A percentile compares a stretch with the other conserved stretches of the same genome.
Conservation (phyloP, 495 filamentous ascomycete species). For the Podospora fimiseda region DNA sequence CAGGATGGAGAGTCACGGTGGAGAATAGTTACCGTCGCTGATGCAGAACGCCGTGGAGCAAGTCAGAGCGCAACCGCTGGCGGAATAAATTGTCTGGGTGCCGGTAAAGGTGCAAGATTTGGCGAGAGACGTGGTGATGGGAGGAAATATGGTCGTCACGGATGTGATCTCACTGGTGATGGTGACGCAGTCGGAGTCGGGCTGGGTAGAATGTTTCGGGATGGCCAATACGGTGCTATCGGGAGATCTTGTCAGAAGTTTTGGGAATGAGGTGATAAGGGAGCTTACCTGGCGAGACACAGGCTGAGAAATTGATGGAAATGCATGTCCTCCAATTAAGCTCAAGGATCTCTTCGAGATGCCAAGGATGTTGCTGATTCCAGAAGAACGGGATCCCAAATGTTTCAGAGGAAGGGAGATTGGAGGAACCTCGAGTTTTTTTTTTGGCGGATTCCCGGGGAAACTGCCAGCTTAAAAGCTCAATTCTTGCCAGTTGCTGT, state of each 20-base stretch:
- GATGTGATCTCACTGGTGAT: background rate
- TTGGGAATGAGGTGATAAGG: background rate
- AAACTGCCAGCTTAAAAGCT: too few species aligned
- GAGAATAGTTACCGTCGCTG: slow-evolving; percentile 14
- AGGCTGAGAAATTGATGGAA: background rate
- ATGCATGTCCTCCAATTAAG: background rate
- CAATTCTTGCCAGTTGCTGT: too few species aligned
- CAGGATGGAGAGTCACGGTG: background rate
- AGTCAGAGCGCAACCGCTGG: slow-evolving; percentile 16
- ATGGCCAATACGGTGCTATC: background rate
- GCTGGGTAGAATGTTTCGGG: background rate
- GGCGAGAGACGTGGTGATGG: slow-evolving; percentile 8
- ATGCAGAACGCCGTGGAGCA: slow-evolving; percentile 20
- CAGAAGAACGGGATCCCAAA: too few species aligned
- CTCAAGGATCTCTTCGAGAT: background rate
- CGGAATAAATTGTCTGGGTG: slow-evolving; percentile 23
- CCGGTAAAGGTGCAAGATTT: slow-evolving; percentile 19
- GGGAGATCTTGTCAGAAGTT: background rate
- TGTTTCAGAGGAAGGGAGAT: too few species aligned
- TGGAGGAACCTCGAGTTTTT: too few species aligned
- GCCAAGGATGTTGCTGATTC: too few species aligned
- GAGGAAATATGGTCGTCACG: too few species aligned
- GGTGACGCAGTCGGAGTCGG: background rate
- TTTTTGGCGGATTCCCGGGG: too few species aligned
- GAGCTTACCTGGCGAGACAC: background rate